phyloP scores from a whole-genome alignment of 2,329 filamentous ascomycete species.

The Monosporascus sp. region DNA sequence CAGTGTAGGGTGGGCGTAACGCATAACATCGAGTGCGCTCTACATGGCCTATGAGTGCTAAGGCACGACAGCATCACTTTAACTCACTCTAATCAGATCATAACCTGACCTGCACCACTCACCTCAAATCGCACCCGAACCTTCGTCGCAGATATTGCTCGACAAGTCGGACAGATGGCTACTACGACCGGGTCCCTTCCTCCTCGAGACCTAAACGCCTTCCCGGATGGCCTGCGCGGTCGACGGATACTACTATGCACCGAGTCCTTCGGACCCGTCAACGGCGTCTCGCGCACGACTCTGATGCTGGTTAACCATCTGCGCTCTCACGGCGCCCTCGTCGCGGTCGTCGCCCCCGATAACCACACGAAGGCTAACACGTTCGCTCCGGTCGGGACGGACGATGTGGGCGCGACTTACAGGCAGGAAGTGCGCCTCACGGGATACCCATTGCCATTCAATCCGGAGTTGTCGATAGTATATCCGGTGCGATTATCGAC shows the following conservation, averaged over 20 bases:
- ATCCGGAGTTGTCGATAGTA: slow-evolving; percentile 64
- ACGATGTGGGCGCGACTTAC: slow-evolving; percentile 25
- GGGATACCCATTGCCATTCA: slow-evolving; percentile 64
- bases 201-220: slow-evolving; percentile 36
- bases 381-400: slow-evolving; percentile 39
- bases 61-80: too few relatives aligned
- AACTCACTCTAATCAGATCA: too few relatives aligned
- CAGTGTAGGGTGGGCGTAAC: too few relatives aligned
- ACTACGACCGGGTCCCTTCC: background rate
- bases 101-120: background rate
- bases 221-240: slow-evolving; percentile 46
- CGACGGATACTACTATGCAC: slow-evolving; percentile 63
- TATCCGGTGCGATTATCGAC: slow-evolving; percentile 62
- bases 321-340: slow-evolving; percentile 55
- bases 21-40: too few relatives aligned
- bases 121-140: background rate
- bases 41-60: too few relatives aligned
- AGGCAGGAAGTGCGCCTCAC: slow-evolving; percentile 52
- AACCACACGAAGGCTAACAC: slow-evolving; percentile 50
- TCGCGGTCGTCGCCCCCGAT: slow-evolving; percentile 62
- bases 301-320: slow-evolving; percentile 64
- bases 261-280: slow-evolving; percentile 67
- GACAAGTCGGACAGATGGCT: background rate
- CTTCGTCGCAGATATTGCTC: too few relatives aligned
- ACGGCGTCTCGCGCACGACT: slow-evolving; percentile 67